Percentiles rank a stretch among this genome's conserved stretches.
phyloP scores from a whole-genome alignment of 805 yeast species.

The Candida sanyiensis region DNA sequence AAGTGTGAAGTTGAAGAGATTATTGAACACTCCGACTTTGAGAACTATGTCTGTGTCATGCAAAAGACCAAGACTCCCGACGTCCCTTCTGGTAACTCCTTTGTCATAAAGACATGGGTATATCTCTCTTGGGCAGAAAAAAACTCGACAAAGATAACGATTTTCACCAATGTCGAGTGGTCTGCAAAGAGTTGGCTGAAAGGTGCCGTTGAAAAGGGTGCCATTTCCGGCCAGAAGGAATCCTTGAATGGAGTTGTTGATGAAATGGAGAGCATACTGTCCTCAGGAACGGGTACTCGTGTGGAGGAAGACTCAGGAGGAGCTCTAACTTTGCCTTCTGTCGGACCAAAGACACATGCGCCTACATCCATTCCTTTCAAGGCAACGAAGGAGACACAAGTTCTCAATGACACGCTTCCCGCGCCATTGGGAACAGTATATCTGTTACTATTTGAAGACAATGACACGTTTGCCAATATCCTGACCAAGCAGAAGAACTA shows the following conservation, averaged over 20 bases:
- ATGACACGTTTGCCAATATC: conserved; percentile 41
- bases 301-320: conserved; percentile 9
- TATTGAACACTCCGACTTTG: conserved; percentile 46
- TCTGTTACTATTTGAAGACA: conserved; percentile 52
- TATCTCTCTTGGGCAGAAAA: conserved; percentile 58
- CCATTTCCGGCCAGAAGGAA: conserved; percentile 66
- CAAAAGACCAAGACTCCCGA: conserved; percentile 69
- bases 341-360: conserved; percentile 36
- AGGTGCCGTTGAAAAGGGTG: conserved; percentile 67
- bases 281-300: conserved; percentile 10
- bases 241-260: conserved; percentile 43
- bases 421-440: conserved; percentile 67
- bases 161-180: conserved; percentile 61
- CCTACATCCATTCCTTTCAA: conserved; percentile 39
- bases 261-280: conserved; percentile 23
- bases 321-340: conserved; percentile 24
- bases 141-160: conserved; percentile 46
- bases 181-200: conserved; percentile 73
- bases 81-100: conserved; percentile 74
- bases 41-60: conserved; percentile 41
- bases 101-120: conserved; percentile 53
- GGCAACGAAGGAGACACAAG: conserved; percentile 44
- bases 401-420: conserved; percentile 42
- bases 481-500: conserved; percentile 56
- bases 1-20: conserved; percentile 57